Percentiles rank a stretch among this genome's conserved stretches.
phyloP scores from a whole-genome alignment of 306 rosid genomes.

The Amphicarpaea edgeworthii region DNA sequence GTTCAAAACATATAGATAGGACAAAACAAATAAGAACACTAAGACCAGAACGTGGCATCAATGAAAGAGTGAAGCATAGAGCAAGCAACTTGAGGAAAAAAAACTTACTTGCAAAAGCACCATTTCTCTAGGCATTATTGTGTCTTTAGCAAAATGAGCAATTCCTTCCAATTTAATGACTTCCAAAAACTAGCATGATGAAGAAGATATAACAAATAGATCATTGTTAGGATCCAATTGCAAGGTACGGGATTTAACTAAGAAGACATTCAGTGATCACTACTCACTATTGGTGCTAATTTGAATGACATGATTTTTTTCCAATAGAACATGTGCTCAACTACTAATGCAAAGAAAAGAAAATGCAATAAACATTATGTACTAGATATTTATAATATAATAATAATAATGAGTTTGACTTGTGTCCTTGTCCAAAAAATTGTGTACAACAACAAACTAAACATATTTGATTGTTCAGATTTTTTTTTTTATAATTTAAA shows the following conservation, averaged over 20 bases:
- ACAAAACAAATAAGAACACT: no score
- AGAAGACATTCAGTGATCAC: background rate
- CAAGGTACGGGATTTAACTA: background rate
- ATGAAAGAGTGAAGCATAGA: no score
- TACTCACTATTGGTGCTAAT: background rate
- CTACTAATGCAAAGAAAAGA: conserved; percentile 26
- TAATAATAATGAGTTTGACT: conserved; percentile 11
- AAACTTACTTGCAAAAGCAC: no score
- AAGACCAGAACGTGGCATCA: no score
- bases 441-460: background rate
- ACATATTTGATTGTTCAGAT: background rate
- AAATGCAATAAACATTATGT: background rate
- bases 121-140: no score
- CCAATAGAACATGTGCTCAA: background rate
- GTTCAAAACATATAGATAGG: no score
- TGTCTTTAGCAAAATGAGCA: no score
- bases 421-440: background rate
- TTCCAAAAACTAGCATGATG: no score
- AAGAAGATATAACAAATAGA: conserved; percentile 6
- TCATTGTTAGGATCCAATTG: background rate
- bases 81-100: no score
- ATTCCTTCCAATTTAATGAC: no score
- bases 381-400: conserved; percentile 4
- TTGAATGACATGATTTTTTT: conserved; percentile 3
- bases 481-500: conserved; percentile 3